Evolutionary conservation across 2,329 filamentous ascomycete species (phyloP).

Genomic region (Trichothecium roseum): DNA sequence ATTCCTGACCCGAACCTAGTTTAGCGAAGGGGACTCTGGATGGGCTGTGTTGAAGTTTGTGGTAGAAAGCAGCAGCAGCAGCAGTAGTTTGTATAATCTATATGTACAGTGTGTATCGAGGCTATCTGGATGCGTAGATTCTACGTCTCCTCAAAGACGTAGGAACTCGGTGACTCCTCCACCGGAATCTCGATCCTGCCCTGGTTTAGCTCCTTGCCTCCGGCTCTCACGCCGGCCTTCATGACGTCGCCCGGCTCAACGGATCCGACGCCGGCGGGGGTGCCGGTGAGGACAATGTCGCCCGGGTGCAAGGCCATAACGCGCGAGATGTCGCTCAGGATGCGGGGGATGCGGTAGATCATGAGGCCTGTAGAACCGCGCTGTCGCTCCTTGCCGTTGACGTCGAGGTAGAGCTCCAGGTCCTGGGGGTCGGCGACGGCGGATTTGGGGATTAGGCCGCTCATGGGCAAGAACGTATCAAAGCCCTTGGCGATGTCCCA

Average conservation of each 20-base stretch:
- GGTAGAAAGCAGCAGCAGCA: neutral
- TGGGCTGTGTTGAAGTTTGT: neutral
- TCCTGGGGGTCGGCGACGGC: constrained; percentile 80
- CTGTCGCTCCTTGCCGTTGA: constrained; percentile 73
- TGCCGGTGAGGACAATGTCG: constrained; percentile 92
- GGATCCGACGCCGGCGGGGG: constrained; percentile 86
- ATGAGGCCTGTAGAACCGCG: constrained; percentile 85
- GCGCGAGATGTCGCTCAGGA: constrained; percentile 82
- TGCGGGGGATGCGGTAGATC: constrained; percentile 81
- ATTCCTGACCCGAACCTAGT: constrained; percentile 49
- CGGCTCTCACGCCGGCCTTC: constrained; percentile 69
- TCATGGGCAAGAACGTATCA: constrained; percentile 91
- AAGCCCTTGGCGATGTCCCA: constrained; percentile 98
- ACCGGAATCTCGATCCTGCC: constrained; percentile 76
- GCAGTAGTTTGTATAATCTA: constrained; percentile 2
- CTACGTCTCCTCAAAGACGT: constrained; percentile 66
- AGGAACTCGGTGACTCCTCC: constrained; percentile 66
- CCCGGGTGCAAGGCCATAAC: constrained; percentile 91
- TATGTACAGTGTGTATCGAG: constrained; percentile 1
- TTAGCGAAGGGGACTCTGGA: constrained; percentile 2
- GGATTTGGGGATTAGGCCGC: constrained; percentile 67
- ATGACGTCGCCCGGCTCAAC: constrained; percentile 82
- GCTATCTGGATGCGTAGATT: neutral
- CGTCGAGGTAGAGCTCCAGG: constrained; percentile 72
- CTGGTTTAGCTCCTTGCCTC: constrained; percentile 75